phyloP scores from a whole-genome alignment of 2,329 filamentous ascomycete genomes.

The Spiromastix sp. region DNA sequence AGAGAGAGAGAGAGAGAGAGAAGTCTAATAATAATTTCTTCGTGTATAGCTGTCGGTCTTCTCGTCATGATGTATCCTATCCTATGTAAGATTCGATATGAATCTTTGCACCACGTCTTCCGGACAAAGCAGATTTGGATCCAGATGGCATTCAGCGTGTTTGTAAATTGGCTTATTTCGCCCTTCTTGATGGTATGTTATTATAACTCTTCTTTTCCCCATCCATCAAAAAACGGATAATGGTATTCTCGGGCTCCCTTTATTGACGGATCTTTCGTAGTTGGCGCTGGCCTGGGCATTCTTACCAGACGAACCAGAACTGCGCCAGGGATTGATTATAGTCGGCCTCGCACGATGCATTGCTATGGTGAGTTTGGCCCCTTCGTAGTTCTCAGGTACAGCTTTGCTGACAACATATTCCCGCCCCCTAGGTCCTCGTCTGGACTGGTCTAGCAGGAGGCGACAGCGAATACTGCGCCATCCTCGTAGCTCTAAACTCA shows the following conservation, averaged over 20 bases:
- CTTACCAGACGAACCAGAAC: constrained; percentile 38
- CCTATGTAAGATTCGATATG: constrained; percentile 73
- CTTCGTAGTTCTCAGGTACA: too few species aligned
- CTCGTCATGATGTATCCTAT: constrained; percentile 95
- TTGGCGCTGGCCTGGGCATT: constrained; percentile 41
- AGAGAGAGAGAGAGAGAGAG: too few species aligned
- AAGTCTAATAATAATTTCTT: too few species aligned
- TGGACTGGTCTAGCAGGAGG: constrained; percentile 72
- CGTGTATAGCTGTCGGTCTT: constrained; percentile 60
- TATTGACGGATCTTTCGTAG: constrained; percentile 25
- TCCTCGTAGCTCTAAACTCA: constrained; percentile 66
- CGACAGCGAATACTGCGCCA: constrained; percentile 72
- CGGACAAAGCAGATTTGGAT: constrained; percentile 56
- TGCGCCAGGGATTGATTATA: constrained; percentile 60
- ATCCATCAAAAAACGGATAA: neutral
- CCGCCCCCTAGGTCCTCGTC: constrained; percentile 47
- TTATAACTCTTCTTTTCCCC: too few species aligned
- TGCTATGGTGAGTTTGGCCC: constrained; percentile 64
- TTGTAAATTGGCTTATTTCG: constrained; percentile 75
- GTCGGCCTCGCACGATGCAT: constrained; percentile 81
- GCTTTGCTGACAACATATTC: too few species aligned
- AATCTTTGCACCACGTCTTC: constrained; percentile 60
- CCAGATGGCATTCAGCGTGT: constrained; percentile 63
- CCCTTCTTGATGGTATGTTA: constrained; percentile 82
- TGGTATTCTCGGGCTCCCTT: too few species aligned